phyloP scores from a whole-genome alignment of 345 rosid species.

The Pistacia vera region DNA sequence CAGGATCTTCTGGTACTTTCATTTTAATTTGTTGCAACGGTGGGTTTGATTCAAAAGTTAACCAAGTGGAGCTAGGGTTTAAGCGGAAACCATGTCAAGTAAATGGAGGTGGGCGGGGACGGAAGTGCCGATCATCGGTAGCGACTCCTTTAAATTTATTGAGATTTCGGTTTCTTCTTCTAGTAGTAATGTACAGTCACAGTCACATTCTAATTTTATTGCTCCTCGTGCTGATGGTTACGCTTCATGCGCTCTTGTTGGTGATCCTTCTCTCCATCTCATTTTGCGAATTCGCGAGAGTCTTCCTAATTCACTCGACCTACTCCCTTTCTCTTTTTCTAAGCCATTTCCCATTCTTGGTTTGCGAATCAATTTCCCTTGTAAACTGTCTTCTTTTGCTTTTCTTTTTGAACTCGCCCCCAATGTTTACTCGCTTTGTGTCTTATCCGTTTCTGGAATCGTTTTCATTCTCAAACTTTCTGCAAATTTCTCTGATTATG shows the following conservation, averaged over 20 bases:
- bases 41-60: neutral
- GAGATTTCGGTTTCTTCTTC: conserved; percentile 55
- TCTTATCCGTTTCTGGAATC: conserved; percentile 64
- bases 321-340: conserved; percentile 57
- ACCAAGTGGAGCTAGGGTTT: conserved; percentile 9
- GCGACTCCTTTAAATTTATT: conserved; percentile 67
- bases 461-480: conserved; percentile 60
- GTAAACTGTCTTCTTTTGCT: conserved; percentile 70
- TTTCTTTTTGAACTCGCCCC: conserved; percentile 35
- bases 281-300: conserved; percentile 63
- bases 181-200: neutral
- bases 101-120: conserved; percentile 45
- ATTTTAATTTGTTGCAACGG: neutral
- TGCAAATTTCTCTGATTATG: conserved; percentile 37
- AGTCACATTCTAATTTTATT: neutral
- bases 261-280: conserved; percentile 47
- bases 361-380: conserved; percentile 63
- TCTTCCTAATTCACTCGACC: conserved; percentile 52
- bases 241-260: conserved; percentile 51
- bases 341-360: conserved; percentile 54
- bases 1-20: too few relatives aligned
- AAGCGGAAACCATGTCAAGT: conserved; percentile 9
- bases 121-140: conserved; percentile 75
- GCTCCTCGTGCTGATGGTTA: conserved; percentile 52
- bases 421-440: conserved; percentile 52